Conservation (phyloP, 208 protist species). For the Wallacemonas collosoma region DNA sequence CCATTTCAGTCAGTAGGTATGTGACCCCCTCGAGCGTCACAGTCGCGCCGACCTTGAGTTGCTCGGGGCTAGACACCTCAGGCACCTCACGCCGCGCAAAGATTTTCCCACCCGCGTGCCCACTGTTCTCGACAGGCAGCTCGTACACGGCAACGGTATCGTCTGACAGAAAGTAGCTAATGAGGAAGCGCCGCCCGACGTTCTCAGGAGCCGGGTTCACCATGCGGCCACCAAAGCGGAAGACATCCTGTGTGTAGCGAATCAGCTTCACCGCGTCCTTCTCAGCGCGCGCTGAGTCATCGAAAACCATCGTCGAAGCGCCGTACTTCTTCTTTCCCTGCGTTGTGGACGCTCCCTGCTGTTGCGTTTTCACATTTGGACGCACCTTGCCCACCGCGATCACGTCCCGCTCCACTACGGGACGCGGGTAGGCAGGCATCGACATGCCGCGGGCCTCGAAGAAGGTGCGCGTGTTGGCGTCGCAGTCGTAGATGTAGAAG, state of each 20-base stretch:
- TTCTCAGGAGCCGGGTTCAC: conserved; percentile 59
- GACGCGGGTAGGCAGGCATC: conserved; percentile 33
- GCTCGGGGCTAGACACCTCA: conserved; percentile 51
- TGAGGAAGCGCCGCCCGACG: conserved; percentile 76
- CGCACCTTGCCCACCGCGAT: conserved; percentile 32
- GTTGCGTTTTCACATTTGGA: conserved; percentile 19
- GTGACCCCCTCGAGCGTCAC: conserved; percentile 64
- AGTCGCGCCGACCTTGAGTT: conserved; percentile 75
- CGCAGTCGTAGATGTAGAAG: conserved; percentile 95
- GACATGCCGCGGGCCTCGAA: conserved; percentile 59
- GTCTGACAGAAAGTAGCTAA: conserved; percentile 95
- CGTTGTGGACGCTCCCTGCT: neutral
- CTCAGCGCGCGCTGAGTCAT: conserved; percentile 36
- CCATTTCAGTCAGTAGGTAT: conserved; percentile 72
- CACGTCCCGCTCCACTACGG: conserved; percentile 46
- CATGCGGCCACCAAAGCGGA: conserved; percentile 88
- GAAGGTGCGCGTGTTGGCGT: conserved; percentile 90
- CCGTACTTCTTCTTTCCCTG: conserved; percentile 30
- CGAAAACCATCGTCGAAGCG: conserved; percentile 78
- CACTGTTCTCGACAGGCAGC: conserved; percentile 87
- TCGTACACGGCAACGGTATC: conserved; percentile 95
- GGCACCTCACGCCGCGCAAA: conserved; percentile 82
- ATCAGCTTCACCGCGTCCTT: conserved; percentile 88
- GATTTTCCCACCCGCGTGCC: conserved; percentile 93
- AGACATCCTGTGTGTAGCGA: conserved; percentile 85